Conservation (phyloP, 2,329 filamentous ascomycete genomes). For the Scytalidium lignicola region DNA sequence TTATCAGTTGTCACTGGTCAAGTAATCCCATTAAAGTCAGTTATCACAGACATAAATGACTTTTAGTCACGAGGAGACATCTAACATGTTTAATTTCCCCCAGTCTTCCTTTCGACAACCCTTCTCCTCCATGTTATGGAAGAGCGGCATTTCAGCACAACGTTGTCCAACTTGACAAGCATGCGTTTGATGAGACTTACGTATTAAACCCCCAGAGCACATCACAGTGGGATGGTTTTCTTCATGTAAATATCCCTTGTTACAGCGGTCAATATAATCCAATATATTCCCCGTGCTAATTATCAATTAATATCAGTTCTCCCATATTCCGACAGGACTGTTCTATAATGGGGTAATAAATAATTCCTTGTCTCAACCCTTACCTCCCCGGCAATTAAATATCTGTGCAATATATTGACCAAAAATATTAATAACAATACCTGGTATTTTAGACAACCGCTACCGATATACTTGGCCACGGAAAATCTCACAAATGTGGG, state of each 20-base stretch:
- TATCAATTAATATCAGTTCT: slow-evolving; percentile 14
- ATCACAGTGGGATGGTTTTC: slow-evolving; percentile 50
- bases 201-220: slow-evolving; percentile 51
- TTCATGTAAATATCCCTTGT: slow-evolving; percentile 21
- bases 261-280: too few relatives aligned
- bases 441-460: too few relatives aligned
- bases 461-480: slow-evolving; percentile 6
- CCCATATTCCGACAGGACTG: slow-evolving; percentile 5
- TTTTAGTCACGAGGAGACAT: too few relatives aligned
- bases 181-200: slow-evolving; percentile 53
- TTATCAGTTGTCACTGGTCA: slow-evolving; percentile 35
- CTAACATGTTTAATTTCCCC: too few relatives aligned
- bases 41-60: too few relatives aligned
- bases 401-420: too few relatives aligned
- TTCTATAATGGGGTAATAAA: slow-evolving; percentile 9
- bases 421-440: too few relatives aligned
- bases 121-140: slow-evolving; percentile 29
- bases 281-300: too few relatives aligned
- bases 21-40: slow-evolving; percentile 21
- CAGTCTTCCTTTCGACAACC: slow-evolving; percentile 4
- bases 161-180: slow-evolving; percentile 5
- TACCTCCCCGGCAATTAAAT: too few relatives aligned
- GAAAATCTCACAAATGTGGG: slow-evolving; percentile 8
- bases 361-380: too few relatives aligned
- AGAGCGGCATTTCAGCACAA: slow-evolving; percentile 24